Evolutionary conservation across 495 filamentous ascomycete species (phyloP).

Genomic region (Hypoxylon intermedium): DNA sequence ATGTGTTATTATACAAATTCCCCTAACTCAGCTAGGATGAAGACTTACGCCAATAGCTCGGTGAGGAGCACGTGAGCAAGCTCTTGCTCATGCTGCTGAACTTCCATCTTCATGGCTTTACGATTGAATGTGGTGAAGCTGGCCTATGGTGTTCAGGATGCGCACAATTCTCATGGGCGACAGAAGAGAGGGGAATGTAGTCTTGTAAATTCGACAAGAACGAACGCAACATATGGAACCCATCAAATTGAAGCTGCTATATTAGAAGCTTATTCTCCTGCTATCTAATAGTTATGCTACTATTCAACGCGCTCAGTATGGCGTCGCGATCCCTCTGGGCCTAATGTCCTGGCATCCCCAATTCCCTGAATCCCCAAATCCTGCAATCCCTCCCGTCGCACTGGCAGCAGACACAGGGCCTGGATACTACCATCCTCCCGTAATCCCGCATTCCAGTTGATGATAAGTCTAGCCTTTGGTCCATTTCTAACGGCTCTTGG

Average conservation of each 20-base stretch:
- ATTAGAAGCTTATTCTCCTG: not conserved
- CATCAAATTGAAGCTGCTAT: conserved; percentile 1
- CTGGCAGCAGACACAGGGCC: not conserved
- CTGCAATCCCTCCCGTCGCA: conserved; percentile 33
- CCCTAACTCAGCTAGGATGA: not conserved
- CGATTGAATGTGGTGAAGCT: not conserved
- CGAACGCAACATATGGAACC: not conserved
- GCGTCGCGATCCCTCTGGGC: conserved; percentile 10
- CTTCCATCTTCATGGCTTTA: conserved; percentile 11
- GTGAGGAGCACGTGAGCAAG: conserved; percentile 87
- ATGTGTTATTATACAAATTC: not conserved
- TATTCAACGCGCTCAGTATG: not conserved
- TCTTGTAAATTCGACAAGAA: not conserved
- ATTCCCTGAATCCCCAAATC: conserved; percentile 40
- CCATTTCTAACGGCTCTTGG: conserved; percentile 3
- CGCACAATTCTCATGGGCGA: not conserved
- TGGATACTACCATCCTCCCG: conserved; percentile 22
- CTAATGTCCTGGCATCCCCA: conserved; percentile 25
- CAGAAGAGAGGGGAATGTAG: not conserved
- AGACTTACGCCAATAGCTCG: conserved; percentile 79
- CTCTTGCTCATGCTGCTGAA: conserved; percentile 70
- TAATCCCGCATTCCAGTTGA: conserved; percentile 33
- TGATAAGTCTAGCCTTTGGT: conserved; percentile 20
- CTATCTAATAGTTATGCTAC: conserved; percentile 12
- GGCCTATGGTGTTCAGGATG: not conserved